A percentile compares a stretch with the other conserved stretches of the same genome.
Conservation (phyloP, 2,329 filamentous ascomycete genomes). For the Ophiostoma sp. region DNA sequence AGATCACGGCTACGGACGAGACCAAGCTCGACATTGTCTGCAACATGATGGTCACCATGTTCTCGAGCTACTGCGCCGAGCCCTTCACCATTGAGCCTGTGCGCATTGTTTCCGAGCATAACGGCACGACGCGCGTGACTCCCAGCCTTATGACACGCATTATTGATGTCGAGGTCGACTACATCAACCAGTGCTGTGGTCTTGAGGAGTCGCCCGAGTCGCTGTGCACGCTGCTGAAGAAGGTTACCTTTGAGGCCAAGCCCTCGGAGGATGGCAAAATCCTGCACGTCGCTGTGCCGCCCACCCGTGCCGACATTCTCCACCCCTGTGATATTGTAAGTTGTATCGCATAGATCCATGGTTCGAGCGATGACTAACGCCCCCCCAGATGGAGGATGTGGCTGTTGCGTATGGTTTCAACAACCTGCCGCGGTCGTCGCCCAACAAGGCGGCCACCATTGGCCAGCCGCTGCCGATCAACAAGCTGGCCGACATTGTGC, state of each 20-base stretch:
- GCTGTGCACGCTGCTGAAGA: slow-evolving; percentile 73
- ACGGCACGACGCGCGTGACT: slow-evolving; percentile 71
- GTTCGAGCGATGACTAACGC: too few relatives aligned
- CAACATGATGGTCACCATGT: slow-evolving; percentile 96
- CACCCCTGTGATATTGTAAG: slow-evolving; percentile 79
- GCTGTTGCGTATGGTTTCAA: slow-evolving; percentile 98
- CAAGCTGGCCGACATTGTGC: slow-evolving; percentile 88
- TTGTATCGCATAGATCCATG: too few relatives aligned
- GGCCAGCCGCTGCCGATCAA: slow-evolving; percentile 86
- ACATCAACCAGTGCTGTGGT: slow-evolving; percentile 90
- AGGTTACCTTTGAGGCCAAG: slow-evolving; percentile 81
- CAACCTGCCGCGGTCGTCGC: slow-evolving; percentile 79
- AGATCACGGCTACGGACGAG: slow-evolving; percentile 87
- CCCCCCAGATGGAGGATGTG: slow-evolving; percentile 75
- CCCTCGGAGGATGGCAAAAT: slow-evolving; percentile 66
- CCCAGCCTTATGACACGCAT: slow-evolving; percentile 73
- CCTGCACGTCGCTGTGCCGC: slow-evolving; percentile 75
- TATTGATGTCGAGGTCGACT: slow-evolving; percentile 79
- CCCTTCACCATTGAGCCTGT: slow-evolving; percentile 91
- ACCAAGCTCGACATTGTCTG: slow-evolving; percentile 80
- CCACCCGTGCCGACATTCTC: slow-evolving; percentile 87
- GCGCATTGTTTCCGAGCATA: slow-evolving; percentile 87
- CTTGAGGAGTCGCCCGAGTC: slow-evolving; percentile 66
- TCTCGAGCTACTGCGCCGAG: slow-evolving; percentile 83
- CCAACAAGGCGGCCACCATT: slow-evolving; percentile 78